Percentiles rank a stretch among this genome's conserved stretches.
Evolutionary conservation across 495 filamentous ascomycete genomes (phyloP).

Genomic region (Aspergillus saccharolyticus): DNA sequence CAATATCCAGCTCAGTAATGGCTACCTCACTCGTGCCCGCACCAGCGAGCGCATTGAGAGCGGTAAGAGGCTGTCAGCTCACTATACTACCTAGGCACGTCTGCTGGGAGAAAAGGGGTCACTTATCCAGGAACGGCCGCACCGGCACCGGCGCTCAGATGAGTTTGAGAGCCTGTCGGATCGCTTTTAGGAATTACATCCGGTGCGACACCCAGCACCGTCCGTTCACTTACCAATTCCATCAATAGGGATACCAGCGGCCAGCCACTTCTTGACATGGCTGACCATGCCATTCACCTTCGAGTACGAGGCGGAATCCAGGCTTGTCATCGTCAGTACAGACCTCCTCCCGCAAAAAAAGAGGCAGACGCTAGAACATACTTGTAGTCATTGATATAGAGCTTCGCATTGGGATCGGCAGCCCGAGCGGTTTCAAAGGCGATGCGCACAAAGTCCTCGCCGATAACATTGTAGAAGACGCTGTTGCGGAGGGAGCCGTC

Average conservation of each 20-base stretch:
- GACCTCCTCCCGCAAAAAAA: neutral
- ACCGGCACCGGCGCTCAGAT: conserved; percentile 21
- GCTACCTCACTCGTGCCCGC: conserved; percentile 52
- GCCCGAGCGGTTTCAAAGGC: conserved; percentile 52
- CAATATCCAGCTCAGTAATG: conserved; percentile 64
- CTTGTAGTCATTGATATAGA: conserved; percentile 61
- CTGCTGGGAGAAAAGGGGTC: neutral
- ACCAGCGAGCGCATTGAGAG: conserved; percentile 53
- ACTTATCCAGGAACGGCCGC: conserved; percentile 19
- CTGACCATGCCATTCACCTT: conserved; percentile 60
- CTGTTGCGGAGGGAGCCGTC: conserved; percentile 55
- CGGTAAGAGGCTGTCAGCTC: conserved; percentile 27
- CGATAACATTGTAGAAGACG: conserved; percentile 53
- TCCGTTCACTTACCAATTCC: conserved; percentile 60
- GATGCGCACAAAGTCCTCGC: conserved; percentile 53
- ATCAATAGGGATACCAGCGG: conserved; percentile 64
- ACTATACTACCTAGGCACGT: neutral
- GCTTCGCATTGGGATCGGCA: conserved; percentile 53
- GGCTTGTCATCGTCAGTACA: conserved; percentile 13
- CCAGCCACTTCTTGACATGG: conserved; percentile 62
- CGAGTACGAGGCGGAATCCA: conserved; percentile 38
- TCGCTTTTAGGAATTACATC: too few species aligned
- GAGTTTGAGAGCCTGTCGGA: conserved; percentile 57
- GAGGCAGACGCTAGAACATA: conserved; percentile 8
- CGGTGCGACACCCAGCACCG: too few species aligned